Base-by-base conservation (phyloP, 2,329 filamentous ascomycete genomes). In the Cytospora mali region DNA sequence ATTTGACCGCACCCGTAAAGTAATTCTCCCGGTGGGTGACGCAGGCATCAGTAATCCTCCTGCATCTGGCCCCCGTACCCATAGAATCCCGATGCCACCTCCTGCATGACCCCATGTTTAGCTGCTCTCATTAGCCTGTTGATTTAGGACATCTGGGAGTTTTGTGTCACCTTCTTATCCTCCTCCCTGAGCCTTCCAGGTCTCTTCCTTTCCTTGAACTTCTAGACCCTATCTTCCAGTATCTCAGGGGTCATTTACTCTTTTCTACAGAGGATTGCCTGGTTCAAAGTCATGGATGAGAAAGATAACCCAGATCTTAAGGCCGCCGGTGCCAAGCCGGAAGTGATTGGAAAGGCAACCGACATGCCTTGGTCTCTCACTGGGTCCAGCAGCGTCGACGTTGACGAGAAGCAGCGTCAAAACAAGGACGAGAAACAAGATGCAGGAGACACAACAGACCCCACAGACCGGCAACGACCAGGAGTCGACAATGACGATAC, bases 341-440 rank as follows among this genome's bases (percentile, higher is more conserved):
- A 52, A 4, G 5, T 33, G 27, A 28, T 14, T 31, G 18, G 4
- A 21, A 42, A 35, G 33, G 5, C 23, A 2, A 18, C 46, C 13
- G 33, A 28, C 25, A 21, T 25, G 29, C 18, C 49, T 13, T 16
- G 25, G 6, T 62, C 62, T 3, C 62, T 33, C 25, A 62, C 59
- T 7, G 62, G 42, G 18, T 62, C 62, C 5, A 62, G 59, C 51
- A 48, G 59, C 51, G 35, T 56, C 14, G 60, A 65, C 23, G 49
- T 62, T 21, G 63, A 56, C 27, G 55, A 62, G 55, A 62, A 64
- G 14, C 57, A 23, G 27, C 50, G 27, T 18, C 21, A 16, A 2
- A 11, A 27, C 48, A 33, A 23, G n/a, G 16, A 55, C 33, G 29
- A 48, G 2, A 14, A 61, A 31, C 52, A 55, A 25, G n/a, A 25